phyloP scores from a whole-genome alignment of 345 rosid genomes.

The Tarenaya hassleriana region DNA sequence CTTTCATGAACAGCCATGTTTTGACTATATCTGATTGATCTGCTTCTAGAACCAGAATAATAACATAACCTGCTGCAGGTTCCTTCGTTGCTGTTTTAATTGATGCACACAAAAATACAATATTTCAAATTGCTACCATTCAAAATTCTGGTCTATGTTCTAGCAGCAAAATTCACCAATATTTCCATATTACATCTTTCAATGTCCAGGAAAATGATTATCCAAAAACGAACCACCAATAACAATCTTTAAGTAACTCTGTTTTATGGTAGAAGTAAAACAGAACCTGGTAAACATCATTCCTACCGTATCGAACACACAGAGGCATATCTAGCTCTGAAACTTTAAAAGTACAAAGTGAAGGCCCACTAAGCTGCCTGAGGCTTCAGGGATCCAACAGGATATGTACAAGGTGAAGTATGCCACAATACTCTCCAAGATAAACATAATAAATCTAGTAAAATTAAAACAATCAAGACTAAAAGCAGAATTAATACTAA shows the following conservation, averaged over 20 bases:
- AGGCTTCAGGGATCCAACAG: not conserved
- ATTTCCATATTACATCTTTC: too few species aligned
- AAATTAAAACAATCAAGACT: constrained; percentile 1
- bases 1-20: not conserved
- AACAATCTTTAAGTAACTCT: too few species aligned
- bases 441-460: constrained; percentile 2
- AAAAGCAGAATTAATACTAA: not conserved
- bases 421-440: constrained; percentile 1
- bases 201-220: too few species aligned
- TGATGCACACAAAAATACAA: not conserved
- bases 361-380: constrained; percentile 4
- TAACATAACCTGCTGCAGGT: not conserved
- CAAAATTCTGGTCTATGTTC: constrained; percentile 2
- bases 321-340: constrained; percentile 10
- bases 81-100: not conserved
- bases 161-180: not conserved
- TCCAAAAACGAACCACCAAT: too few species aligned
- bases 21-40: not conserved
- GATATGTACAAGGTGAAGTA: not conserved
- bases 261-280: too few species aligned
- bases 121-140: not conserved
- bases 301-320: too few species aligned
- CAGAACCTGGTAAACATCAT: too few species aligned
- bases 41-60: not conserved
- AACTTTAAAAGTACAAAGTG: not conserved